These are phyloP conservation scores for Alloascoidea hylecoeti DNA, from an alignment of 805 yeast genomes.

Conservation along the genomic window DNA sequence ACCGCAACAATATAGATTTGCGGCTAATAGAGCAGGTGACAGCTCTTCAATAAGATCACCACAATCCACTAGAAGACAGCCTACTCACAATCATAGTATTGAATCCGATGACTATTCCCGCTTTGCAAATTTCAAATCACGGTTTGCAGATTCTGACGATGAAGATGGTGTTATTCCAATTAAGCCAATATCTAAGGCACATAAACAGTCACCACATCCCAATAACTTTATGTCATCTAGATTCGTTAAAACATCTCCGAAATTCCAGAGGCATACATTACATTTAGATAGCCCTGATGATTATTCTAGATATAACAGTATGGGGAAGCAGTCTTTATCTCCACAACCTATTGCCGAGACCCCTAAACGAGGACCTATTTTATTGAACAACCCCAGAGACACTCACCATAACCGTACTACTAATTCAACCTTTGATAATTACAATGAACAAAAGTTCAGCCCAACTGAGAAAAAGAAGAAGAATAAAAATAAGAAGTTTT, in stretches of 20 bases:
- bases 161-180: slow-evolving; percentile 14
- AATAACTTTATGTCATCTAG: neutral
- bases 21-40: neutral
- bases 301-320: too few relatives aligned
- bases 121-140: slow-evolving; percentile 11
- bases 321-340: too few relatives aligned
- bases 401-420: too few relatives aligned
- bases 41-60: neutral
- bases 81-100: neutral
- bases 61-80: too few relatives aligned
- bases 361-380: too few relatives aligned
- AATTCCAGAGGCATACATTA: too few relatives aligned
- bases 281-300: neutral
- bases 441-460: slow-evolving; percentile 1
- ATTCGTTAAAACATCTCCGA: neutral
- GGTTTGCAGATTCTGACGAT: slow-evolving; percentile 19
- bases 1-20: neutral
- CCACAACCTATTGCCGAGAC: too few relatives aligned
- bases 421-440: too few relatives aligned
- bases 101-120: slow-evolving; percentile 3
- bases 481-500: neutral
- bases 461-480: neutral
- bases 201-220: slow-evolving; percentile 10
- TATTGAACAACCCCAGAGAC: too few relatives aligned
- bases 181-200: slow-evolving; percentile 6